phyloP scores from a whole-genome alignment of 108 stramenopile species.

The Pseudonitzschia multistriata region DNA sequence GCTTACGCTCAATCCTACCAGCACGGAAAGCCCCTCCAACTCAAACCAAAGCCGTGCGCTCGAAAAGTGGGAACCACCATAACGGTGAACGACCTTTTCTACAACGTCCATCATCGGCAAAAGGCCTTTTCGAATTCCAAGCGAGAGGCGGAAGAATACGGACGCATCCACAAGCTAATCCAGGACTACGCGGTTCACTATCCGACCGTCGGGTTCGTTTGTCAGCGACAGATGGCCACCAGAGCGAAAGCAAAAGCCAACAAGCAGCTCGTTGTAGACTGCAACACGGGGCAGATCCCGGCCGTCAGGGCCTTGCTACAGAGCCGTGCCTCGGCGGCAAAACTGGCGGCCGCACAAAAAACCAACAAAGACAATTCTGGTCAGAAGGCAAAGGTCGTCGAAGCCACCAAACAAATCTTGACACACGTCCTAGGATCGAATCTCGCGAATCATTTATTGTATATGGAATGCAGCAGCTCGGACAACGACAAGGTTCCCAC shows the following conservation, averaged over 20 bases:
- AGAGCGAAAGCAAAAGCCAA: conserved; percentile 4
- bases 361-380: not conserved
- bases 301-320: conserved; percentile 40
- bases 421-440: conserved; percentile 69
- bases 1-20: conserved; percentile 75
- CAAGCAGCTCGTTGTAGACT: conserved; percentile 42
- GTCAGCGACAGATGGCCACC: conserved; percentile 36
- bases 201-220: conserved; percentile 86
- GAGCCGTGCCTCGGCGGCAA: conserved; percentile 11
- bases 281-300: conserved; percentile 62
- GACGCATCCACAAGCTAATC: conserved; percentile 71
- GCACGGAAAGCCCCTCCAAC: conserved; percentile 65
- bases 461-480: conserved; percentile 35
- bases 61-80: conserved; percentile 90
- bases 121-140: conserved; percentile 69
- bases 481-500: conserved; percentile 25
- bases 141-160: conserved; percentile 86
- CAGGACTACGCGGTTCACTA: conserved; percentile 92
- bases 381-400: conserved; percentile 12
- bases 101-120: conserved; percentile 90
- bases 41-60: conserved; percentile 79
- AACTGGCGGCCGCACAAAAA: not conserved
- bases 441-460: conserved; percentile 33
- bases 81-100: conserved; percentile 93
- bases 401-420: conserved; percentile 75